phyloP scores from a whole-genome alignment of 2,329 filamentous ascomycete species.

The Aspergillus fumigatiaffinis region DNA sequence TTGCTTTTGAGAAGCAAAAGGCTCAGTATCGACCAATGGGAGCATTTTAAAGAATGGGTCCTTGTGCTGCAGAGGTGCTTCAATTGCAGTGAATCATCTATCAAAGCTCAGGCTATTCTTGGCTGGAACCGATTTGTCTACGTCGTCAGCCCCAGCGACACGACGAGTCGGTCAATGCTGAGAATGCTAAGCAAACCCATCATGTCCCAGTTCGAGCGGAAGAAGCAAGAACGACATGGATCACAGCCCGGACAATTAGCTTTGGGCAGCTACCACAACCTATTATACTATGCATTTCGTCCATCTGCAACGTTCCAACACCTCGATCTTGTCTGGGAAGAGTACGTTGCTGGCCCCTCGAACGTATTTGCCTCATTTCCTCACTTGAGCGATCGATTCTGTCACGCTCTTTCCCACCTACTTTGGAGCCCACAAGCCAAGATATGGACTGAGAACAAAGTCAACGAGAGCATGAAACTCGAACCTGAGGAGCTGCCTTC shows the following conservation, averaged over 20 bases:
- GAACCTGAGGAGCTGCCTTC: constrained; percentile 73
- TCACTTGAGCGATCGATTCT: constrained; percentile 57
- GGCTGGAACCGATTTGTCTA: constrained; percentile 86
- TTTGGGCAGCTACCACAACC: constrained; percentile 70
- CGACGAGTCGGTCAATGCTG: constrained; percentile 52
- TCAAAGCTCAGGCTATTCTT: constrained; percentile 71
- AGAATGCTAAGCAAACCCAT: constrained; percentile 67
- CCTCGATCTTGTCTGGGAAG: constrained; percentile 74
- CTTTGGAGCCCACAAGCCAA: constrained; percentile 49
- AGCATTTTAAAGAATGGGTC: constrained; percentile 70
- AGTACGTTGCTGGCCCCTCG: constrained; percentile 62
- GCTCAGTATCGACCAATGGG: constrained; percentile 62
- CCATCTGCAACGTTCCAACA: constrained; percentile 64
- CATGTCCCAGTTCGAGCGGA: constrained; percentile 63
- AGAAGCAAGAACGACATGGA: constrained; percentile 49
- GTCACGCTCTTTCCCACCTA: constrained; percentile 68
- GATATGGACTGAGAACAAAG: constrained; percentile 71
- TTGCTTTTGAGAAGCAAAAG: constrained; percentile 66
- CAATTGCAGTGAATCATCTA: constrained; percentile 68
- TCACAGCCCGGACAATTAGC: constrained; percentile 53
- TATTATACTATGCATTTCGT: constrained; percentile 78
- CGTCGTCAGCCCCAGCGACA: constrained; percentile 62
- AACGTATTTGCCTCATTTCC: constrained; percentile 50
- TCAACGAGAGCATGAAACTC: constrained; percentile 57
- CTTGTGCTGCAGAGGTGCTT: constrained; percentile 77